Conservation (phyloP, 1,284 basidiomycete species). For the Trichosporon ovoides region DNA sequence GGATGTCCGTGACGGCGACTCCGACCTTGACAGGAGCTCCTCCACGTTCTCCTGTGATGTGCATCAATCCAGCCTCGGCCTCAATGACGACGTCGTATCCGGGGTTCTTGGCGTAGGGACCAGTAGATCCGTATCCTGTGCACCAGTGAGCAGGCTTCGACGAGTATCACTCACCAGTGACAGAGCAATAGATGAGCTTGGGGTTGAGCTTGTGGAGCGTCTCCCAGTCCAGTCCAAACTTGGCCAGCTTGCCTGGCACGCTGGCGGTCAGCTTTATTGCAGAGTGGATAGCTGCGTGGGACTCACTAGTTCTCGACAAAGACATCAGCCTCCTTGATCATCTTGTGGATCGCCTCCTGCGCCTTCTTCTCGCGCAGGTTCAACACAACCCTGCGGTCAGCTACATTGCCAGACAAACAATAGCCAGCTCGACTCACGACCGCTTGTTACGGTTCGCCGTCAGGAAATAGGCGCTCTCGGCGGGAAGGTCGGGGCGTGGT, state of each 20-base stretch:
- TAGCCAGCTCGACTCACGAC: constrained; percentile 50
- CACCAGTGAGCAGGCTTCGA: background rate
- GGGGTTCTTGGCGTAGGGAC: constrained; percentile 73
- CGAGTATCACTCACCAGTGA: constrained; percentile 61
- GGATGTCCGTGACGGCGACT: constrained; percentile 80
- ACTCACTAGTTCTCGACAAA: constrained; percentile 80
- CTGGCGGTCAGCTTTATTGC: constrained; percentile 16
- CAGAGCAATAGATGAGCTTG: constrained; percentile 77
- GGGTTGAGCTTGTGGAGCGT: constrained; percentile 75
- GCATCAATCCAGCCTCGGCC: constrained; percentile 88
- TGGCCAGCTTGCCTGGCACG: constrained; percentile 66
- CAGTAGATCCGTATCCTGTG: constrained; percentile 86
- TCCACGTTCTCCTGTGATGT: constrained; percentile 87
- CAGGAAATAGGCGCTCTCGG: constrained; percentile 91
- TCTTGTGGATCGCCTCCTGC: constrained; percentile 66
- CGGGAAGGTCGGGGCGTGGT: constrained; percentile 61
- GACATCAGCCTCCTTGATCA: constrained; percentile 73
- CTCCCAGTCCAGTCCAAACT: constrained; percentile 83
- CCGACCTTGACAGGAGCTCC: constrained; percentile 85
- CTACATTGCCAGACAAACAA: constrained; percentile 6
- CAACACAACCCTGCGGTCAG: constrained; percentile 57
- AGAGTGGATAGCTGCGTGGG: constrained; percentile 42
- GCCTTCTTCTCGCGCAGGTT: constrained; percentile 79
- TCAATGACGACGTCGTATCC: constrained; percentile 90
- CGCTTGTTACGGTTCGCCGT: constrained; percentile 83